Conservation (phyloP, 768 basidiomycete genomes). For the Podaxis carcinomalis region DNA sequence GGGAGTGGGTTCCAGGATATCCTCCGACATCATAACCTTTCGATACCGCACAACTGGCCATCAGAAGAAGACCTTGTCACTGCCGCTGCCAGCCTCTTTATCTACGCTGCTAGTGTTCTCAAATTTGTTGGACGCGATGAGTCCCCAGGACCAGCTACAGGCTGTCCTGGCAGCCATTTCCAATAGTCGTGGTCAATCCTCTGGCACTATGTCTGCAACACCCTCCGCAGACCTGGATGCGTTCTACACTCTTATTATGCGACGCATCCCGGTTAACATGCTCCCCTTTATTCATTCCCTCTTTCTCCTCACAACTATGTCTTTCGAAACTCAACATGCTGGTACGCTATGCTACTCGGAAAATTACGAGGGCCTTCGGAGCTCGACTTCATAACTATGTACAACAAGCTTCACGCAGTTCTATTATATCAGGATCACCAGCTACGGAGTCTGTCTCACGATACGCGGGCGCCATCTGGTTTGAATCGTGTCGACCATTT, state of each 20-base stretch:
- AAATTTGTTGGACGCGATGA: constrained; percentile 18
- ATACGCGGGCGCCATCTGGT: not conserved
- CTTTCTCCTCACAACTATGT: not conserved
- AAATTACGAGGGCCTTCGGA: not conserved
- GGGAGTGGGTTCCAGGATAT: not conserved
- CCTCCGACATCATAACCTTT: not conserved
- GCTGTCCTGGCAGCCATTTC: not conserved
- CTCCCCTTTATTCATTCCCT: constrained; percentile 11
- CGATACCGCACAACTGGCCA: constrained; percentile 5
- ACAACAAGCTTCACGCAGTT: not conserved
- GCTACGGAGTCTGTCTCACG: not conserved
- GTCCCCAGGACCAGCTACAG: not conserved
- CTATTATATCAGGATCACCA: not conserved
- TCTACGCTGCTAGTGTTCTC: constrained; percentile 22
- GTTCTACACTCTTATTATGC: constrained; percentile 14
- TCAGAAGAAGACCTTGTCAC: constrained; percentile 13
- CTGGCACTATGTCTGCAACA: not conserved
- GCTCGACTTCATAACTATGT: not conserved
- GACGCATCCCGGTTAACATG: constrained; percentile 16
- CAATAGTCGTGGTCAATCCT: not conserved
- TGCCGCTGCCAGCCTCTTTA: constrained; percentile 21
- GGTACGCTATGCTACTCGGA: not conserved
- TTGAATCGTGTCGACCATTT: not conserved
- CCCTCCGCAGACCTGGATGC: constrained; percentile 13
- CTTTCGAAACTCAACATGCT: constrained; percentile 3